Evolutionary conservation across 306 rosid genomes (phyloP), one percentile per base, ranked within the genome.

Genomic region (Dalbergia oliveri): DNA sequence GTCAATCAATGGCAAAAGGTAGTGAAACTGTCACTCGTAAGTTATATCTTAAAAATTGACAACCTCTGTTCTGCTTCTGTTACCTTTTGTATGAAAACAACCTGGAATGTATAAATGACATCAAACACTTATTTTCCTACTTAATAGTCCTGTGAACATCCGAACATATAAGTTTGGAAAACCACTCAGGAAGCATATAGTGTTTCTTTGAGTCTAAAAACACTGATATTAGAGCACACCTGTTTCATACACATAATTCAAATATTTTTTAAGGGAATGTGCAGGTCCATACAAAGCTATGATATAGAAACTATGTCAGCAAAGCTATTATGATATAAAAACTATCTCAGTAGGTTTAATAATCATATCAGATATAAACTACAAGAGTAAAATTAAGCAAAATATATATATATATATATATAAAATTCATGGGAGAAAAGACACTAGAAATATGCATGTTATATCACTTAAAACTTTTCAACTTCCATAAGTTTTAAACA

Each of bases 401-500:
- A 66, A 61, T n/a, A n/a, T n/a, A n/a, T n/a, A n/a, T n/a, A n/a
- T n/a, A 66, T 9, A 3, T 26, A 26, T 26, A 61, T 33, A 8
- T 41, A n/a, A 18, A 49, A 69, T 9, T 68, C 72, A 62, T 51
- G 18, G 21, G 11, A 59, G 49, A 19, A 58, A 53, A 50, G 43
- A 58, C 68, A 34, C 19, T 18, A 44, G 43, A 66, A 76, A 50
- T n/a, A 51, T 43, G 51, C 77, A 60, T 72, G 13, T 33, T 61
- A 73, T 45, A 34, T 61, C 58, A 35, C 23, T 43, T 12, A 26
- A 13, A 82, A 69, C 33, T 44, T 75, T 39, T 57, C 59, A 75
- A 53, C 64, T 43, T 73, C 60, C 21, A 18, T 61, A 73, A 44
- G 49, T 35, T 73, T 49, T 16, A 73, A 78, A 69, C 15, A 73